These are phyloP conservation scores for Populus hybrid DNA, from an alignment of 441 rosid genomes.

Conservation along the genomic window DNA sequence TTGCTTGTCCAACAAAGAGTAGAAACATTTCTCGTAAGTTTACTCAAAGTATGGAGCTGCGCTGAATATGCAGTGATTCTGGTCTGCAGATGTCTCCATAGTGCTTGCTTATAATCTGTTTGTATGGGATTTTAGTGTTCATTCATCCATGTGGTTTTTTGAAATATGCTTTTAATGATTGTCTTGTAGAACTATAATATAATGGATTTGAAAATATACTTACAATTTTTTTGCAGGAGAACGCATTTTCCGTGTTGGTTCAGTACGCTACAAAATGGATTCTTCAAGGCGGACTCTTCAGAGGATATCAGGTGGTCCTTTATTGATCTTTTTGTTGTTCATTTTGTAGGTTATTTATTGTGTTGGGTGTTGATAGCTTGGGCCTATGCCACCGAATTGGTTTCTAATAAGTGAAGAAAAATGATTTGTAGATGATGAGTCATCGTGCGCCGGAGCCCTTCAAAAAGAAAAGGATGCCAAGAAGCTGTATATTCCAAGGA, in stretches of 20 bases:
- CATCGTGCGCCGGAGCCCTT: conserved; percentile 36
- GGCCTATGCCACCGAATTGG: conserved; percentile 1
- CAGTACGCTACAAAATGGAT: conserved; percentile 89
- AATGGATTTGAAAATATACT: not conserved
- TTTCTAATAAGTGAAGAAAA: conserved; percentile 14
- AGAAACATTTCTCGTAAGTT: conserved; percentile 53
- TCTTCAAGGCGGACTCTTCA: conserved; percentile 88
- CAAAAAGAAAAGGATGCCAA: conserved; percentile 41
- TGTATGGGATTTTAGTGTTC: not conserved
- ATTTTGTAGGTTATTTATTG: not conserved
- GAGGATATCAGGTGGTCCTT: conserved; percentile 73
- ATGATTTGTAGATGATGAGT: conserved; percentile 50
- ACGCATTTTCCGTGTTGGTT: conserved; percentile 84
- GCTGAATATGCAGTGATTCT: not conserved
- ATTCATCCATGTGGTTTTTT: not conserved
- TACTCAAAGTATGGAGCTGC: conserved; percentile 14
- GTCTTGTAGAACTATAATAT: not conserved
- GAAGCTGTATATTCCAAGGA: conserved; percentile 75
- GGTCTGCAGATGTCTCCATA: not conserved
- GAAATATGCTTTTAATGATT: not conserved
- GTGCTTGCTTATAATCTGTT: not conserved
- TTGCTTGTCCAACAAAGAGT: conserved; percentile 37
- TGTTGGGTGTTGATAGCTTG: not conserved
- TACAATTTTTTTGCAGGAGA: conserved; percentile 46
- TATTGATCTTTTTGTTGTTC: conserved; percentile 18